These are phyloP conservation scores for Irpex rosettiformis DNA, from an alignment of 1,284 basidiomycete genomes.

Conservation along the genomic window DNA sequence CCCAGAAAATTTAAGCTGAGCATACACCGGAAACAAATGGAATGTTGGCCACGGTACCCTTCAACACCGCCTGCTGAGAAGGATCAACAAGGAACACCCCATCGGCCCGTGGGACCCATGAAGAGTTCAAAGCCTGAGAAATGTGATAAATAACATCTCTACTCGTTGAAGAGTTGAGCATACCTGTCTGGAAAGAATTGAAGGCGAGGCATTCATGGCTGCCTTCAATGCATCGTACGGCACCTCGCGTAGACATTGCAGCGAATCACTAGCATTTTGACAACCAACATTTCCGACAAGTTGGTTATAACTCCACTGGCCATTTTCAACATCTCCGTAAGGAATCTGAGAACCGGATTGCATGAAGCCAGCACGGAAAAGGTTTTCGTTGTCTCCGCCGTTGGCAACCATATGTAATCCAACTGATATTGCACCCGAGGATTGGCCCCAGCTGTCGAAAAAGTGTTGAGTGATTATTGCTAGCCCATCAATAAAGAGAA, in stretches of 20 bases:
- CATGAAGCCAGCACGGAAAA: slow-evolving; percentile 31
- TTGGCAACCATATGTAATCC: slow-evolving; percentile 27
- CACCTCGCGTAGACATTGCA: slow-evolving; percentile 32
- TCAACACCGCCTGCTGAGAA: slow-evolving; percentile 23
- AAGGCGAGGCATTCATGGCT: slow-evolving; percentile 26
- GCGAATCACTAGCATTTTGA: slow-evolving; percentile 27
- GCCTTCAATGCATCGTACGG: slow-evolving; percentile 19
- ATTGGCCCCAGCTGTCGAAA: slow-evolving; percentile 34
- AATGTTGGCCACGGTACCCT: slow-evolving; percentile 28
- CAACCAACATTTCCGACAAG: slow-evolving; percentile 29
- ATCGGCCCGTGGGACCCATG: slow-evolving; percentile 38
- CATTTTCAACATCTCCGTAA: slow-evolving; percentile 23
- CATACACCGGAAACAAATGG: slow-evolving; percentile 28
- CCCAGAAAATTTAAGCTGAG: background rate
- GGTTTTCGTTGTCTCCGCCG: slow-evolving; percentile 24
- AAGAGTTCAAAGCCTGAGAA: slow-evolving; percentile 20
- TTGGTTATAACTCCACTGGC: slow-evolving; percentile 28
- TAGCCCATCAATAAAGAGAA: background rate
- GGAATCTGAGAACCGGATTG: slow-evolving; percentile 30
- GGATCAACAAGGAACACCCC: slow-evolving; percentile 32
- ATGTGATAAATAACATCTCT: background rate
- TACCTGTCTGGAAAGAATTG: background rate
- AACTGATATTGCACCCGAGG: slow-evolving; percentile 34
- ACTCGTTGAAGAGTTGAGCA: no score
- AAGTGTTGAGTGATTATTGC: background rate